Base-by-base conservation (phyloP, 2,329 filamentous ascomycete species). In the Didymella sp. region DNA sequence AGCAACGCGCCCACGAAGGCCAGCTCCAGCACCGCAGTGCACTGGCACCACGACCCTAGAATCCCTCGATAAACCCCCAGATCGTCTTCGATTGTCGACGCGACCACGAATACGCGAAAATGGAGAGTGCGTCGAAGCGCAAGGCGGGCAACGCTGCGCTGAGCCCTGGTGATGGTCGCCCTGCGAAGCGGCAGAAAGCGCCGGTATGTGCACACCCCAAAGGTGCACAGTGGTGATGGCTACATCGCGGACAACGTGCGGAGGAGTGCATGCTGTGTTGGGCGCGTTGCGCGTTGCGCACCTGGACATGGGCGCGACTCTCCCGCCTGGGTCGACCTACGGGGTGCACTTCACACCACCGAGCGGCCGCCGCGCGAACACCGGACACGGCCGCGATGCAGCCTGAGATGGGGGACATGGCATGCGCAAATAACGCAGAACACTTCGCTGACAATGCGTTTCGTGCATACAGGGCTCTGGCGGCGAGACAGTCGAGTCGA, bases 401-500 rank as follows among this genome's bases (percentile, higher is more conserved):
- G 47, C 50, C 60, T 25, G 33, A 43, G 19, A 33, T 11, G 5
- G 21, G 27, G 41, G 28, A 51, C 8, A 55, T 27, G 7, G 24
- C 24, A n/a, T 25, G 19, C 43, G n/a, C 40, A 24, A 21, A 54
- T 15, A 31, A 19, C 21, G 30, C 7, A 52, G 48, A 50, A 54
- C 35, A 31, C 47, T 50, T 48, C 60, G 70, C 72, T 74, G 56
- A 75, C 69, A 48, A 66, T 64, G 64, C 41, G 56, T 51, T 58
- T 49, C 54, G 52, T 53, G 60, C 54, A 51, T 67, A 49, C 59
- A 77, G 74, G 71, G 44, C 59, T 66, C 50, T 37, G 61, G 59
- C 17, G 57, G 65, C 17, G 89, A 93, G 76, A 87, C 84, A 15
- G 76, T 79, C 51, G 87, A 90, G 72, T 87, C 87, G 15, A 93